phyloP scores from a whole-genome alignment of 2,329 filamentous ascomycete genomes.

The Geosmithia putterillii region DNA sequence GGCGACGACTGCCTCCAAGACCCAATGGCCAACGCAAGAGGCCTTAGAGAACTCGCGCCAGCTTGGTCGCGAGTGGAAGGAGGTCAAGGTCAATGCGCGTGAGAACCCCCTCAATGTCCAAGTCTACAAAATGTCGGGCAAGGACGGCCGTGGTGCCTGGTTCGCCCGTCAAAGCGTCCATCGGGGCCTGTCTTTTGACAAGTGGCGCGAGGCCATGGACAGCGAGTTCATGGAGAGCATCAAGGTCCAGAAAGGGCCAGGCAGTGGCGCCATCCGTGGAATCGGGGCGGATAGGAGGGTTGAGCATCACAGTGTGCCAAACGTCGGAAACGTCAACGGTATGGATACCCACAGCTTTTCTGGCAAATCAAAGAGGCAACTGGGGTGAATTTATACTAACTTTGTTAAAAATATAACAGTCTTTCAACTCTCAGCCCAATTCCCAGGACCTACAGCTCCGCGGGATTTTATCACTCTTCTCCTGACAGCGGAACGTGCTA shows the following conservation, averaged over 20 bases:
- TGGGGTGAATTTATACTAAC: neutral
- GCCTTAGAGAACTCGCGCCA: slow-evolving; percentile 34
- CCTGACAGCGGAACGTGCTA: slow-evolving; percentile 49
- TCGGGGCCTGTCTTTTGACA: slow-evolving; percentile 61
- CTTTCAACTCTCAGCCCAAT: slow-evolving; percentile 78
- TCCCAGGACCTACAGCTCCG: slow-evolving; percentile 77
- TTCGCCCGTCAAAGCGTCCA: slow-evolving; percentile 80
- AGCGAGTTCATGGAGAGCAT: slow-evolving; percentile 71
- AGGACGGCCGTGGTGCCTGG: slow-evolving; percentile 80
- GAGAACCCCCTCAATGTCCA: slow-evolving; percentile 67
- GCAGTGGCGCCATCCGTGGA: slow-evolving; percentile 66
- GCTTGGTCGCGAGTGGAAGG: slow-evolving; percentile 80
- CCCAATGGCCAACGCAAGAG: slow-evolving; percentile 16
- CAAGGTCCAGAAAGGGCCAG: slow-evolving; percentile 55
- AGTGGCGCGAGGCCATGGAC: slow-evolving; percentile 66
- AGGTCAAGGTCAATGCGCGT: slow-evolving; percentile 56
- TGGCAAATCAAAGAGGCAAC: neutral
- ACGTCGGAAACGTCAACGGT: slow-evolving; percentile 53
- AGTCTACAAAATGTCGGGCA: slow-evolving; percentile 67
- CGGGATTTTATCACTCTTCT: slow-evolving; percentile 79
- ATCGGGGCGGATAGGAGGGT: slow-evolving; percentile 71
- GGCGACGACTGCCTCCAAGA: slow-evolving; percentile 4
- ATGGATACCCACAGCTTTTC: slow-evolving; percentile 6
- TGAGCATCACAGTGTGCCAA: slow-evolving; percentile 46
- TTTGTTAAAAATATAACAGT: slow-evolving; percentile 32